Percentiles rank a stretch among this genome's conserved stretches.
These are phyloP conservation scores for Cystobasidium onofrii DNA, from an alignment of 768 basidiomycete genomes.

Conservation along the genomic window DNA sequence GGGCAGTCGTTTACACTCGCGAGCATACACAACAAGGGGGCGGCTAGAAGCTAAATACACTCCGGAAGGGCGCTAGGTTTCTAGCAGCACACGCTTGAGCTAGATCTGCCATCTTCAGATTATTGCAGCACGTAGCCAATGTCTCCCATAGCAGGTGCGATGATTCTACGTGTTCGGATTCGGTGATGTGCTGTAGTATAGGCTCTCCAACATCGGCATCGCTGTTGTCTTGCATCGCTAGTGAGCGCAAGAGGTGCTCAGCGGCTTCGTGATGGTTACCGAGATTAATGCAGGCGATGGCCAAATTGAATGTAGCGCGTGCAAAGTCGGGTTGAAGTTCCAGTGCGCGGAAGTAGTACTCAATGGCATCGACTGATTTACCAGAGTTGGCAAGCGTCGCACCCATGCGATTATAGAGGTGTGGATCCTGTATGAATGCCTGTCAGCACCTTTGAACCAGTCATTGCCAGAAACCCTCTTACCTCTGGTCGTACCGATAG, in stretches of 20 bases:
- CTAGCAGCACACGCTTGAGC: constrained; percentile 1
- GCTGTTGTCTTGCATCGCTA: constrained; percentile 71
- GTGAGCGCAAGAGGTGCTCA: constrained; percentile 62
- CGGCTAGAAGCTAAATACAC: neutral
- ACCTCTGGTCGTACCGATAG: constrained; percentile 80
- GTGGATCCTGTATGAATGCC: constrained; percentile 81
- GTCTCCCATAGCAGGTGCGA: constrained; percentile 37
- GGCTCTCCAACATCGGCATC: constrained; percentile 46
- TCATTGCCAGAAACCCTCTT: constrained; percentile 35
- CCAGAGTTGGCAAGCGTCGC: constrained; percentile 83
- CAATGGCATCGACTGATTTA: constrained; percentile 65
- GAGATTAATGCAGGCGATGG: constrained; percentile 35
- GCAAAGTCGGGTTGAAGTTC: constrained; percentile 83
- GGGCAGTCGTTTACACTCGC: too few relatives aligned
- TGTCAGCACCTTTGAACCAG: too few relatives aligned
- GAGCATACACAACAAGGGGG: too few relatives aligned
- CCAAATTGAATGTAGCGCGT: constrained; percentile 59
- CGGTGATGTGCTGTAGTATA: constrained; percentile 1
- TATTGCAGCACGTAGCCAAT: constrained; percentile 27
- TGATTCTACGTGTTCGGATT: constrained; percentile 14
- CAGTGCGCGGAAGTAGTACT: constrained; percentile 76
- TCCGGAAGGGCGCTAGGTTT: neutral
- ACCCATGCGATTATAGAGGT: constrained; percentile 84
- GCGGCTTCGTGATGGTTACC: constrained; percentile 53
- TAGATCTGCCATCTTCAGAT: constrained; percentile 11